These are phyloP conservation scores for Syzygium oleosum DNA, from an alignment of 345 rosid species.

Conservation along the genomic window DNA sequence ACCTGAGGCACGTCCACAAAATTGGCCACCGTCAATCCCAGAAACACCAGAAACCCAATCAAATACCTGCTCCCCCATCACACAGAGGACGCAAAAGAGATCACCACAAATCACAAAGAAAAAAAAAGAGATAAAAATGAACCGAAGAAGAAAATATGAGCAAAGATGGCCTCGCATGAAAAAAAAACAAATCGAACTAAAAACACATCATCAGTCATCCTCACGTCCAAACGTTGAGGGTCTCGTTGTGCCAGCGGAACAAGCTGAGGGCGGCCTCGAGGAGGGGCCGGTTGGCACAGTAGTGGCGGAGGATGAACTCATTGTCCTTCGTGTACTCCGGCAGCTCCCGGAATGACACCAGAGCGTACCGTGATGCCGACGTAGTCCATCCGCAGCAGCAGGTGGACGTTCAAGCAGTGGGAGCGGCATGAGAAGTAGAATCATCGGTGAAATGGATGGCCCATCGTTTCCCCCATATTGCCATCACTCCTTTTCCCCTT, in stretches of 20 bases:
- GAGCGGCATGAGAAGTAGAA: too few species aligned
- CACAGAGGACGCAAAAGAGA: too few species aligned
- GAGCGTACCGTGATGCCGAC: slow-evolving; percentile 39
- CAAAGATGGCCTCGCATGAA: too few species aligned
- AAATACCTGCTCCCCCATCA: slow-evolving; percentile 42
- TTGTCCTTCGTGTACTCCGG: slow-evolving; percentile 89
- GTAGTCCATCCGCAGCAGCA: slow-evolving; percentile 40
- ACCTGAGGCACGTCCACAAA: slow-evolving; percentile 32
- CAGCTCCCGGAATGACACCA: slow-evolving; percentile 62
- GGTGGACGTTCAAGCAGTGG: too few species aligned
- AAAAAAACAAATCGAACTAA: background rate
- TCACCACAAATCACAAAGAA: too few species aligned
- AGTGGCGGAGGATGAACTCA: slow-evolving; percentile 51
- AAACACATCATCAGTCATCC: background rate
- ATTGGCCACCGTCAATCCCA: slow-evolving; percentile 61
- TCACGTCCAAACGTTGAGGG: slow-evolving; percentile 58
- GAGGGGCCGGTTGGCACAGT: slow-evolving; percentile 68
- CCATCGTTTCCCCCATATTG: too few species aligned
- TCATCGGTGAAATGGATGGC: too few species aligned
- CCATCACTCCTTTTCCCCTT: too few species aligned
- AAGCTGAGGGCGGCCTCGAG: slow-evolving; percentile 66
- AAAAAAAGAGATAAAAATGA: too few species aligned
- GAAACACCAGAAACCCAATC: slow-evolving; percentile 64
- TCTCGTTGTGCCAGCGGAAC: slow-evolving; percentile 82
- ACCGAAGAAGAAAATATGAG: too few species aligned